phyloP scores from a whole-genome alignment of 2,329 filamentous ascomycete species.

The Thielaviopsis musarum region DNA sequence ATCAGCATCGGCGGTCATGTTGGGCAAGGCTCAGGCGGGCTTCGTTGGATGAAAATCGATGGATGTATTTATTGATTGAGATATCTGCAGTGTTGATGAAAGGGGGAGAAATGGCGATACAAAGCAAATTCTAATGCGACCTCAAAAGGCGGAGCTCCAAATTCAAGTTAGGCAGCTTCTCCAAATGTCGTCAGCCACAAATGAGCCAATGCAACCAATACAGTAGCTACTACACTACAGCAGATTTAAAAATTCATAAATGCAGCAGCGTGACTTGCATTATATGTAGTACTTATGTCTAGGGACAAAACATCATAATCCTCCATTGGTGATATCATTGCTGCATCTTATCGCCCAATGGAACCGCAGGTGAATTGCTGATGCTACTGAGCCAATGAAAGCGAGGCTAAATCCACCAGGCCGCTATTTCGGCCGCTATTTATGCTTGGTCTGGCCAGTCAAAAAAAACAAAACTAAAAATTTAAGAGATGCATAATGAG shows the following conservation, averaged over 20 bases:
- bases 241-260: too few species aligned
- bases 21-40: neutral
- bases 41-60: neutral
- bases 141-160: neutral
- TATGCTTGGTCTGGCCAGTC: too few species aligned
- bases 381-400: neutral
- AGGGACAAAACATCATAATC: neutral
- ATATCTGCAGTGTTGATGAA: neutral
- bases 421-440: neutral
- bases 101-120: neutral
- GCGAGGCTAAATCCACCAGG: neutral
- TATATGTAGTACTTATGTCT: neutral
- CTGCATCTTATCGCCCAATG: neutral
- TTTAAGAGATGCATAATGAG: neutral
- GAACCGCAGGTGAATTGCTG: neutral
- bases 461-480: neutral
- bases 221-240: neutral
- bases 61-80: neutral
- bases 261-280: neutral
- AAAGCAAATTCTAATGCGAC: neutral
- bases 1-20: slow-evolving; percentile 4
- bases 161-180: neutral
- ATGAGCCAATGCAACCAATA: neutral
- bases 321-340: neutral
- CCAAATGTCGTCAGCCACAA: neutral